Evolutionary conservation across 106 monocot genomes (phyloP).

Genomic region (Allium fistulosum): DNA sequence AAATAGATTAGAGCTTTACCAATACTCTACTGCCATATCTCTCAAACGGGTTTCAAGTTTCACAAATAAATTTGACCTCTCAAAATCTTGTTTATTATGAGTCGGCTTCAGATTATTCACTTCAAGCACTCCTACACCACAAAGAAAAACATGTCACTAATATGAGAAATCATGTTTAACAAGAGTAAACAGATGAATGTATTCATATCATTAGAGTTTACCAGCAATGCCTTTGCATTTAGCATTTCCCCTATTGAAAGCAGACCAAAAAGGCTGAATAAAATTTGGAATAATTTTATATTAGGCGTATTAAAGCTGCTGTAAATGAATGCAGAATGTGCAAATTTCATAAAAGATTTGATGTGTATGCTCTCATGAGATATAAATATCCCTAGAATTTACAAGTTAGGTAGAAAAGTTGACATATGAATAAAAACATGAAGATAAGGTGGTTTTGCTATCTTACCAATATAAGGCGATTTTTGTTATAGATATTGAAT

Average conservation of each 20-base stretch:
- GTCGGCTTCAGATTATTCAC: slow-evolving; percentile 71
- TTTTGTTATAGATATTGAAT: slow-evolving; percentile 66
- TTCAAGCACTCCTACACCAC: slow-evolving; percentile 54
- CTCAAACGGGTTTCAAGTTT: slow-evolving; percentile 61
- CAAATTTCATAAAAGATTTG: not conserved
- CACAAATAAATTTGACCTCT: slow-evolving; percentile 49
- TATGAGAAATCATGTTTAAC: too few relatives aligned
- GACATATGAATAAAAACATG: not conserved
- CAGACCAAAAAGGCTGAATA: slow-evolving; percentile 62
- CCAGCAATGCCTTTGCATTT: slow-evolving; percentile 70
- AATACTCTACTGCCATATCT: slow-evolving; percentile 67
- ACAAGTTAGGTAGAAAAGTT: not conserved
- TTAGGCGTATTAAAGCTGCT: not conserved
- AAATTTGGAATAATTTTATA: not conserved
- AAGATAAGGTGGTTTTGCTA: not conserved
- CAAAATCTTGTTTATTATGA: slow-evolving; percentile 88
- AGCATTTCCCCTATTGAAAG: slow-evolving; percentile 15
- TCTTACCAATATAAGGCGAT: slow-evolving; percentile 73
- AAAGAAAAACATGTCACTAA: not conserved
- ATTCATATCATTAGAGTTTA: slow-evolving; percentile 15
- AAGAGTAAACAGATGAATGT: too few relatives aligned
- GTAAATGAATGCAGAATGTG: not conserved
- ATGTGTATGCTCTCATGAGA: not conserved
- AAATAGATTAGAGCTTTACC: slow-evolving; percentile 33
- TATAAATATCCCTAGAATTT: not conserved